Evolutionary conservation across 2,329 filamentous ascomycete genomes (phyloP).

Genomic region (Colletotrichum liriopes): DNA sequence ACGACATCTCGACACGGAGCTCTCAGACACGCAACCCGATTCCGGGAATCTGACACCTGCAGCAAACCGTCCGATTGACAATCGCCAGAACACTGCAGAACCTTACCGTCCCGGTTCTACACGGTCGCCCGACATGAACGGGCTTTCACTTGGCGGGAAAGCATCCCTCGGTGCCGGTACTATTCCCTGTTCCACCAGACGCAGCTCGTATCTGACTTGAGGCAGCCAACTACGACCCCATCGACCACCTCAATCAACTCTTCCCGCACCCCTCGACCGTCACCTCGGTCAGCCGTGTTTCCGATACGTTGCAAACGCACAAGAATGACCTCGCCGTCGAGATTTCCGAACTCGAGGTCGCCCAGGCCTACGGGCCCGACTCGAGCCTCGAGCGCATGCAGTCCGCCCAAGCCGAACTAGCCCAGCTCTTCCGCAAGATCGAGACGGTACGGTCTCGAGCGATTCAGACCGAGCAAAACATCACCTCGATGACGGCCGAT

Average conservation of each 20-base stretch:
- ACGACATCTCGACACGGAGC: conserved; percentile 37
- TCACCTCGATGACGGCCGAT: conserved; percentile 98
- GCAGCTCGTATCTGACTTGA: conserved; percentile 44
- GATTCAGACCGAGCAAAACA: conserved; percentile 92
- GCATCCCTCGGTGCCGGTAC: conserved; percentile 64
- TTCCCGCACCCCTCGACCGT: conserved; percentile 93
- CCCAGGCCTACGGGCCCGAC: conserved; percentile 87
- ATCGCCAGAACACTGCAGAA: not conserved
- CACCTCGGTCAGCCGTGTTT: conserved; percentile 81
- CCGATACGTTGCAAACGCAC: conserved; percentile 79
- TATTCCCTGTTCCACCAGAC: conserved; percentile 37
- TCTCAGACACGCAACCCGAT: conserved; percentile 23
- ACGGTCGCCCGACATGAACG: conserved; percentile 57
- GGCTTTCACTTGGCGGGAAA: conserved; percentile 51
- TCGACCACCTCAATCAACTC: conserved; percentile 92
- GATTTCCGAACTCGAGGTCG: conserved; percentile 80
- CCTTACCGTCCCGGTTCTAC: not conserved
- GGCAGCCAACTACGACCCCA: conserved; percentile 86
- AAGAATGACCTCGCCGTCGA: conserved; percentile 87
- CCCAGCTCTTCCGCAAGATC: conserved; percentile 93
- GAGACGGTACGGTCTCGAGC: conserved; percentile 92
- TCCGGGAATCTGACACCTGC: conserved; percentile 32
- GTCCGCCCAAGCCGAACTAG: conserved; percentile 89
- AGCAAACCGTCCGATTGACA: conserved; percentile 11
- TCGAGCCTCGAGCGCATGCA: conserved; percentile 94